These are phyloP conservation scores for Paraphaeosphaeria minitans DNA, from an alignment of 2,329 filamentous ascomycete species.

Conservation along the genomic window DNA sequence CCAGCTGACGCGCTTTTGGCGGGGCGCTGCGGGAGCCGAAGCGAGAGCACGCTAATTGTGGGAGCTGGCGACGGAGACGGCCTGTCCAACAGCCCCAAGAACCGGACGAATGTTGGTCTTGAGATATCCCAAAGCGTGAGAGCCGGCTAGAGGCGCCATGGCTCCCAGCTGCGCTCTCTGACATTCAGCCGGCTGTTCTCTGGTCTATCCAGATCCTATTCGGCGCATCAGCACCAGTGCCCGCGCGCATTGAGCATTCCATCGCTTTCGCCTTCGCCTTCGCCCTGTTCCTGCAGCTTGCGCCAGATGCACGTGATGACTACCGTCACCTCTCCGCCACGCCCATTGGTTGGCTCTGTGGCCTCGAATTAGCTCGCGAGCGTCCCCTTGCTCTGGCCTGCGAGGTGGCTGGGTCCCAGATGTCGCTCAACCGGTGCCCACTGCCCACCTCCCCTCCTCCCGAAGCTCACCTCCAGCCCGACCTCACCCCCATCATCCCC, in stretches of 20 bases:
- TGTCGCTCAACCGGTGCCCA: slow-evolving; percentile 38
- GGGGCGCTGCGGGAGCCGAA: neutral
- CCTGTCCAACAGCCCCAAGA: neutral
- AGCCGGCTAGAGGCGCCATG: neutral
- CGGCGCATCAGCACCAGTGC: neutral
- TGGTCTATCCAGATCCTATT: neutral
- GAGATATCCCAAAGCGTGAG: neutral
- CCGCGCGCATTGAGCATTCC: neutral
- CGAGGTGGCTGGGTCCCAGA: slow-evolving; percentile 18
- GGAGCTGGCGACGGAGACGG: too few species aligned
- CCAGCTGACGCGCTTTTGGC: neutral
- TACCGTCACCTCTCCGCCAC: slow-evolving; percentile 4
- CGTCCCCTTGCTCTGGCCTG: slow-evolving; percentile 32
- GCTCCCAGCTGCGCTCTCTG: neutral
- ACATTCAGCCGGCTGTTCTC: neutral
- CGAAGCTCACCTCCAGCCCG: slow-evolving; percentile 24
- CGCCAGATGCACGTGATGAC: slow-evolving; percentile 19
- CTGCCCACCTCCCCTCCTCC: slow-evolving; percentile 36
- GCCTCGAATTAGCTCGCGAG: slow-evolving; percentile 34
- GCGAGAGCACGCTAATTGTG: neutral
- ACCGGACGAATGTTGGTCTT: neutral
- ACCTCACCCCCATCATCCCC: slow-evolving; percentile 14
- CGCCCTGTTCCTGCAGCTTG: slow-evolving; percentile 16
- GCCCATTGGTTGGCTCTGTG: slow-evolving; percentile 33
- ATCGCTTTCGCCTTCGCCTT: neutral